Percentiles rank a stretch among this genome's conserved stretches.
Conservation (phyloP, 176 grass and related monocot species). For the Musa troglodytarum region DNA sequence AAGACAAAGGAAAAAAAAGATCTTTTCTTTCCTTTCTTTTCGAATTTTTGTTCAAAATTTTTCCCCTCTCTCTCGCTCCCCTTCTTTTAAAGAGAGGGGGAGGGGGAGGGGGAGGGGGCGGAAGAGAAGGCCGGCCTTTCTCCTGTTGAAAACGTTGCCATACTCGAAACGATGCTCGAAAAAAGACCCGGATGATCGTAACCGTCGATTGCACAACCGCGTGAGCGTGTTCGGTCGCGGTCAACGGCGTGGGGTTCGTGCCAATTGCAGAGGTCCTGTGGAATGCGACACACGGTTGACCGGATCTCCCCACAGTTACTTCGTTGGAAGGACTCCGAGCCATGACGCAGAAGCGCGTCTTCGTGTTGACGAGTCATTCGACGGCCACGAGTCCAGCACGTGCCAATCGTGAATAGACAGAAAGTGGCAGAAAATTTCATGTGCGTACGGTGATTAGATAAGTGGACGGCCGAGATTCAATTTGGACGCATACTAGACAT, state of each 20-base stretch:
- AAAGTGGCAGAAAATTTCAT: no score
- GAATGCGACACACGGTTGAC: background rate
- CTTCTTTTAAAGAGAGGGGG: background rate
- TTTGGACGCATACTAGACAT: no score
- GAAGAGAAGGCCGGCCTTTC: constrained; percentile 38
- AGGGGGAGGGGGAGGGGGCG: constrained; percentile 1
- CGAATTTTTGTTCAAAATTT: background rate
- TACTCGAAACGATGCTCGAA: background rate
- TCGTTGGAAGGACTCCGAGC: background rate
- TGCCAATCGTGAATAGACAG: no score
- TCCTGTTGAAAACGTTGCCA: no score
- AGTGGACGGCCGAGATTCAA: no score
- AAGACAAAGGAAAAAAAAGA: background rate
- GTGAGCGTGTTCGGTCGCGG: background rate
- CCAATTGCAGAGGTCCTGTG: background rate
- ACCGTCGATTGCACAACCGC: background rate
- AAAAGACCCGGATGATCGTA: background rate
- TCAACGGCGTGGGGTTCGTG: no score
- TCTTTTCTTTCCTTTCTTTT: background rate
- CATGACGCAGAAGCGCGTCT: no score
- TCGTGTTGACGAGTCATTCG: no score
- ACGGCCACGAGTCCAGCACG: no score
- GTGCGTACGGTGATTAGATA: no score
- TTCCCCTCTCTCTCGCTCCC: background rate
- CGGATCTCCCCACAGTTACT: background rate